Percentiles rank a stretch among this genome's conserved stretches.
Evolutionary conservation across 2,329 filamentous ascomycete species (phyloP).

Genomic region (Venturia carpophila): DNA sequence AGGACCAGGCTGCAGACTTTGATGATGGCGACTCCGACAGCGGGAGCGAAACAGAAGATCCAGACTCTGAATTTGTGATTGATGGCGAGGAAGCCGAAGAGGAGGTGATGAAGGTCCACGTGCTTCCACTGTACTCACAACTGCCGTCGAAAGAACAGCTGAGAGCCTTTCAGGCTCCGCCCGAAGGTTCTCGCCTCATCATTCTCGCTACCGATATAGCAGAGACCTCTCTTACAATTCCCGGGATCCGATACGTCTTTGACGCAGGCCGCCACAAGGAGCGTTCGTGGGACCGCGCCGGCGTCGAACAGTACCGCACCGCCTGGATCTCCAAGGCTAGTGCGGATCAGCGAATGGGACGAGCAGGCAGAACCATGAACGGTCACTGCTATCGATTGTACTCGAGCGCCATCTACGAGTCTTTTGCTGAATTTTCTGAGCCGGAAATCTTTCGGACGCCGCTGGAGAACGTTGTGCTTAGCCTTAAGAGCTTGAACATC

Average conservation of each 20-base stretch:
- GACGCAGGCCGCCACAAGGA: conserved; percentile 91
- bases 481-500: conserved; percentile 90
- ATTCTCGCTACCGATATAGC: conserved; percentile 94
- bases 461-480: conserved; percentile 80
- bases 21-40: conserved; percentile 45
- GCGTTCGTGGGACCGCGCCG: conserved; percentile 82
- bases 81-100: conserved; percentile 53
- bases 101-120: conserved; percentile 64
- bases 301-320: conserved; percentile 91
- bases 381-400: conserved; percentile 95
- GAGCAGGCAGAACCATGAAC: conserved; percentile 89
- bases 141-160: conserved; percentile 86
- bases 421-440: conserved; percentile 75
- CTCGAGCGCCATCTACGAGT: conserved; percentile 87
- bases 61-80: conserved; percentile 45
- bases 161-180: conserved; percentile 76
- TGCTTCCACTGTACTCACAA: conserved; percentile 90
- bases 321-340: conserved; percentile 98
- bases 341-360: conserved; percentile 82
- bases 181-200: conserved; percentile 74
- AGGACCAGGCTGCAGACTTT: conserved; percentile 28
- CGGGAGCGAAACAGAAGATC: conserved; percentile 35
- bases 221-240: conserved; percentile 94
- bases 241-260: conserved; percentile 90
- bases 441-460: conserved; percentile 88